These are phyloP conservation scores for Lasiodiplodia citricola DNA, from an alignment of 2,329 filamentous ascomycete genomes.

Conservation along the genomic window DNA sequence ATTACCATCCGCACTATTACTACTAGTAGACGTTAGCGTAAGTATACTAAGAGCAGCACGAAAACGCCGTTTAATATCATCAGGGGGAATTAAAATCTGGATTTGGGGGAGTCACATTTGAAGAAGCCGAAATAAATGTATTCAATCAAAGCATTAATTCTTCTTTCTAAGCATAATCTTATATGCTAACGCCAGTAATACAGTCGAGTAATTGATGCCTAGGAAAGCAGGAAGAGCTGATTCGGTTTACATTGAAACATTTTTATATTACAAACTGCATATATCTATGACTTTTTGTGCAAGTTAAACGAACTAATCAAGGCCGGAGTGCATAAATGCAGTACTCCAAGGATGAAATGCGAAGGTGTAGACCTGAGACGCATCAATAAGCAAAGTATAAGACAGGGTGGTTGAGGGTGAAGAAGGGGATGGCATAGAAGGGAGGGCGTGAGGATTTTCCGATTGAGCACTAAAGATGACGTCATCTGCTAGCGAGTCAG, in stretches of 20 bases:
- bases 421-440: background rate
- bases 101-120: no score
- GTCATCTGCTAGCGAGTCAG: constrained; percentile 14
- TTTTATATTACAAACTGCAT: constrained; percentile 4
- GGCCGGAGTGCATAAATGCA: background rate
- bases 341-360: background rate
- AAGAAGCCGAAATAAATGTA: no score
- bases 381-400: background rate
- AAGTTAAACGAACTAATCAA: background rate
- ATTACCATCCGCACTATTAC: no score
- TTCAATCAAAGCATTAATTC: no score
- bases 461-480: background rate
- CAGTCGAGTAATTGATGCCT: no score
- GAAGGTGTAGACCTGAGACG: background rate
- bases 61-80: no score
- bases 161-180: no score
- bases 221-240: no score
- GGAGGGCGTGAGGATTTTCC: background rate
- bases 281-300: background rate
- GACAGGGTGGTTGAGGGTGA: background rate
- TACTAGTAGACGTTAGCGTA: no score
- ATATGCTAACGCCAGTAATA: no score
- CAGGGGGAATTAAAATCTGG: no score
- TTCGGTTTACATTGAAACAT: background rate
- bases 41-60: no score